Percentiles rank a stretch among this genome's conserved stretches.
phyloP scores from a whole-genome alignment of 2,329 filamentous ascomycete genomes.

The Alternaria panax region DNA sequence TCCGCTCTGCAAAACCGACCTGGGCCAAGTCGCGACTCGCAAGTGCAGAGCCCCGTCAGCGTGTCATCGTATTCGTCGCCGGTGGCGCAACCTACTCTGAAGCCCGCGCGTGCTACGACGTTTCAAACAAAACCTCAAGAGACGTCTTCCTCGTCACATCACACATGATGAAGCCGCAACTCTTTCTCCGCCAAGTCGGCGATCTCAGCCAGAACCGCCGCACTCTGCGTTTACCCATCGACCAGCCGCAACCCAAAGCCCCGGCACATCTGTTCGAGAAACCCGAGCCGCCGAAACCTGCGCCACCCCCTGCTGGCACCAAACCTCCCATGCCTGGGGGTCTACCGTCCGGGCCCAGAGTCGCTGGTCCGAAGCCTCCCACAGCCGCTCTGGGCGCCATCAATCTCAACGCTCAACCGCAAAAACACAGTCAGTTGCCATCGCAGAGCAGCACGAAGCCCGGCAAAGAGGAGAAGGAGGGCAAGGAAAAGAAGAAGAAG shows the following conservation, averaged over 20 bases:
- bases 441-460: slow-evolving; percentile 27
- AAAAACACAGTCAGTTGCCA: slow-evolving; percentile 22
- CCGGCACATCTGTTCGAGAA: slow-evolving; percentile 87
- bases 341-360: slow-evolving; percentile 40
- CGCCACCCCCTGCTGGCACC: slow-evolving; percentile 58
- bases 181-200: slow-evolving; percentile 83
- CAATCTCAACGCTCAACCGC: slow-evolving; percentile 36
- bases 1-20: slow-evolving; percentile 90
- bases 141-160: slow-evolving; percentile 90
- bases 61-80: slow-evolving; percentile 92
- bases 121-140: slow-evolving; percentile 73
- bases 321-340: slow-evolving; percentile 39
- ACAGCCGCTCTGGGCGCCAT: slow-evolving; percentile 45
- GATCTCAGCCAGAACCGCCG: slow-evolving; percentile 80
- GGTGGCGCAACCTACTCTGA: slow-evolving; percentile 96
- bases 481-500: slow-evolving; percentile 60
- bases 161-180: slow-evolving; percentile 87
- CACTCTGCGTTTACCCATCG: slow-evolving; percentile 79
- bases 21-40: slow-evolving; percentile 86
- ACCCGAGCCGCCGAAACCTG: slow-evolving; percentile 64
- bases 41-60: slow-evolving; percentile 81
- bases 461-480: slow-evolving; percentile 35
- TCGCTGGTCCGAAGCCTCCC: slow-evolving; percentile 40
- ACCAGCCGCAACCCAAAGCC: slow-evolving; percentile 79
- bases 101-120: slow-evolving; percentile 85